Conservation (phyloP, 106 monocot genomes). For the Platanthera zijinensis region DNA sequence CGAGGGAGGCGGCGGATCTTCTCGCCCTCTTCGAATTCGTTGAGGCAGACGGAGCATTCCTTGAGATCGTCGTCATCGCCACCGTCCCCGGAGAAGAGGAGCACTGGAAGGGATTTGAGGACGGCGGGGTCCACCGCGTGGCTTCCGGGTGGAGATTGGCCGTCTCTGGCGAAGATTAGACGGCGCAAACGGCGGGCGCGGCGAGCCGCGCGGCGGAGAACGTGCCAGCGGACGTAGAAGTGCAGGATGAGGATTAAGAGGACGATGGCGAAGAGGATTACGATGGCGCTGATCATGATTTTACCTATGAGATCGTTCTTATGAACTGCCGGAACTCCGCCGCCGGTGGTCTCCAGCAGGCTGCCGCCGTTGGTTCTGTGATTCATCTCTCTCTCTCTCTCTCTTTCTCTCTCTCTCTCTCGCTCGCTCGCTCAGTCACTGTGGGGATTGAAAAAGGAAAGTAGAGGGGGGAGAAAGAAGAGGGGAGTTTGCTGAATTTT, state of each 20-base stretch:
- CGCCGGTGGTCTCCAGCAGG: not conserved
- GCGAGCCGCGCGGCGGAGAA: conserved; percentile 13
- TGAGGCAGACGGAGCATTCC: conserved; percentile 34
- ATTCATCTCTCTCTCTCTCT: not conserved
- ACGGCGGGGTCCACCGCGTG: conserved; percentile 25
- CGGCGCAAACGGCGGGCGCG: not conserved
- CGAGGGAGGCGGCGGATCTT: conserved; percentile 31
- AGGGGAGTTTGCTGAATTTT: too few species aligned
- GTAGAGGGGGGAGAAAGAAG: too few species aligned
- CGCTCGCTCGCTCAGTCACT: not conserved
- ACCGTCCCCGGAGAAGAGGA: conserved; percentile 3
- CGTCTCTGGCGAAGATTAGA: conserved; percentile 2
- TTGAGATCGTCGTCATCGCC: not conserved
- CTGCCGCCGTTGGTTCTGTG: not conserved
- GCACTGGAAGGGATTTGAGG: conserved; percentile 30
- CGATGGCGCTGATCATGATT: conserved; percentile 26
- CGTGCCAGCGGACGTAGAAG: conserved; percentile 24
- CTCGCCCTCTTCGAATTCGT: conserved; percentile 35
- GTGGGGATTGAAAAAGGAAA: not conserved
- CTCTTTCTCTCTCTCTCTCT: not conserved
- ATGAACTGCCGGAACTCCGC: not conserved
- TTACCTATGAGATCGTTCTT: conserved; percentile 25
- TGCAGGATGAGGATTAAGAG: conserved; percentile 28
- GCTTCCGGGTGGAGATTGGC: not conserved
- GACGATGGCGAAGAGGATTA: conserved; percentile 31